A percentile compares a stretch with the other conserved stretches of the same genome.
These are phyloP conservation scores for Metschnikowia similis DNA, from an alignment of 805 yeast genomes.

Conservation along the genomic window DNA sequence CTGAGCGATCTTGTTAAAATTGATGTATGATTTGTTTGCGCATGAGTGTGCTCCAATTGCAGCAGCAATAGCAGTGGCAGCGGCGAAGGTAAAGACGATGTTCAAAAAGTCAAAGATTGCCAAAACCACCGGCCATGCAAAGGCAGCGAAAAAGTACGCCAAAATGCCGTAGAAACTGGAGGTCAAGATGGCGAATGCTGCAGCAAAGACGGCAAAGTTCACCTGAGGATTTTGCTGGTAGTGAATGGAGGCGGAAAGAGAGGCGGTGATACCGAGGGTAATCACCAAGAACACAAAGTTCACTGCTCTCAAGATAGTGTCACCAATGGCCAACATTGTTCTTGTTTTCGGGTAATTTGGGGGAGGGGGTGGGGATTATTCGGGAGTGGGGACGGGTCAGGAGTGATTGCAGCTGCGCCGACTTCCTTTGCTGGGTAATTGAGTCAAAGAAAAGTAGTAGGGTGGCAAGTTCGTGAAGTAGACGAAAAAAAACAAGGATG, in stretches of 20 bases:
- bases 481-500: slow-evolving; percentile 3
- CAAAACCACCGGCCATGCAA: slow-evolving; percentile 84
- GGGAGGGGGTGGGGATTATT: neutral
- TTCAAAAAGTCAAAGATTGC: slow-evolving; percentile 79
- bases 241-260: slow-evolving; percentile 66
- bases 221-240: slow-evolving; percentile 68
- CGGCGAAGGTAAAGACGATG: slow-evolving; percentile 88
- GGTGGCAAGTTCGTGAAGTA: neutral
- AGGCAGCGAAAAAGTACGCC: slow-evolving; percentile 71
- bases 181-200: slow-evolving; percentile 79
- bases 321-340: slow-evolving; percentile 65
- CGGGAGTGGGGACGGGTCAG: neutral
- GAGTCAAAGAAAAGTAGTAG: neutral
- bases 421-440: neutral
- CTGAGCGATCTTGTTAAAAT: slow-evolving; percentile 64
- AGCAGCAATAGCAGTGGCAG: slow-evolving; percentile 91
- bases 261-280: slow-evolving; percentile 82
- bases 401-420: neutral
- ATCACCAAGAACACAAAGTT: slow-evolving; percentile 76
- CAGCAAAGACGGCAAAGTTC: slow-evolving; percentile 81
- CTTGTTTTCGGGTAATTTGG: neutral
- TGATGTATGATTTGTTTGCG: slow-evolving; percentile 62
- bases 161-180: slow-evolving; percentile 74
- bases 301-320: slow-evolving; percentile 65
- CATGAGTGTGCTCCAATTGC: slow-evolving; percentile 87